These are phyloP conservation scores for Marchantia paleacea DNA, from an alignment of 225 moss, liverwort and hornwort species.

Conservation along the genomic window DNA sequence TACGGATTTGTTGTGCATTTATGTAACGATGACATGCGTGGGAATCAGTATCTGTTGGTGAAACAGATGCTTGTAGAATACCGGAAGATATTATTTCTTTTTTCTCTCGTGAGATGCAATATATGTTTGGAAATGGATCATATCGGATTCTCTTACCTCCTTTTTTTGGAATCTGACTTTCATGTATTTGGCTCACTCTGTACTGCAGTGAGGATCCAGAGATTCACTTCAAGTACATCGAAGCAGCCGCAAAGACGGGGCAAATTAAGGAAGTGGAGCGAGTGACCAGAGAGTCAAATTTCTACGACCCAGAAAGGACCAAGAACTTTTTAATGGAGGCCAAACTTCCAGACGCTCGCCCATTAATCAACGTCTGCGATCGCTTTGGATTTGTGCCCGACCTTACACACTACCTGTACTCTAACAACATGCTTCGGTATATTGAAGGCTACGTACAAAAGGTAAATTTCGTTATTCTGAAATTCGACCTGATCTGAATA, in stretches of 20 bases:
- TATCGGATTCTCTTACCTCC: neutral
- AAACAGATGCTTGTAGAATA: too few relatives aligned
- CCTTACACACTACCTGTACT: conserved; percentile 95
- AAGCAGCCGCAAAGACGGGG: conserved; percentile 97
- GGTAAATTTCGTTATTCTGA: conserved; percentile 39
- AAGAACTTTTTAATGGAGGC: conserved; percentile 99
- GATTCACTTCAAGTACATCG: conserved; percentile 98
- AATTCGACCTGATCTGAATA: too few relatives aligned
- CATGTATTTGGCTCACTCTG: neutral
- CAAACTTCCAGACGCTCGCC: conserved; percentile 95
- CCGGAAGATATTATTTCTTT: neutral
- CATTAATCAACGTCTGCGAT: conserved; percentile 96
- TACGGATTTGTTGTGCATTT: neutral
- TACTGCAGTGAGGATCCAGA: conserved; percentile 91
- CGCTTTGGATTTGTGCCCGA: conserved; percentile 97
- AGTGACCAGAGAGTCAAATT: conserved; percentile 95
- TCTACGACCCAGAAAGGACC: conserved; percentile 95
- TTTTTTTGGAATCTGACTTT: neutral
- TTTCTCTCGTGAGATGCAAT: neutral
- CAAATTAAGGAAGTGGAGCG: conserved; percentile 99
- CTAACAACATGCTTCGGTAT: conserved; percentile 95
- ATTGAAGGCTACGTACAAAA: conserved; percentile 99
- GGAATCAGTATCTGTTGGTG: too few relatives aligned
- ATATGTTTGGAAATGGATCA: neutral
- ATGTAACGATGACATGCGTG: neutral